Conservation (phyloP, 768 basidiomycete genomes). For the Phylloporus sp. region DNA sequence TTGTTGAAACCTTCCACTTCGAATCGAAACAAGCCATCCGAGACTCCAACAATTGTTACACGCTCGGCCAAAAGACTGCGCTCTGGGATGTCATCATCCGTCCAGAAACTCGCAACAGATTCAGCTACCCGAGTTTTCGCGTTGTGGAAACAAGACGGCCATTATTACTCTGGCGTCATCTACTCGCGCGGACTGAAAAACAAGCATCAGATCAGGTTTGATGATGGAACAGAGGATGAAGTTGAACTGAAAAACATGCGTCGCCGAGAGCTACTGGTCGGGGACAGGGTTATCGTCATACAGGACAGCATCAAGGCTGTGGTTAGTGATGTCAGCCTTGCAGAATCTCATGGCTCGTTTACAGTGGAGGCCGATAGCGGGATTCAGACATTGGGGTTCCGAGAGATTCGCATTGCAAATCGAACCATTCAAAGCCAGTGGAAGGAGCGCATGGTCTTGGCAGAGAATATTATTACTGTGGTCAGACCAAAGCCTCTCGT, state of each 20-base stretch:
- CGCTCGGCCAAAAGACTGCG: slow-evolving; percentile 40
- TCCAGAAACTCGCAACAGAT: slow-evolving; percentile 10
- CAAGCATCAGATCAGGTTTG: slow-evolving; percentile 57
- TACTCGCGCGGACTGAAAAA: slow-evolving; percentile 31
- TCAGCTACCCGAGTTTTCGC: slow-evolving; percentile 63
- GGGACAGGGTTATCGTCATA: slow-evolving; percentile 52
- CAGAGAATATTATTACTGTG: slow-evolving; percentile 41
- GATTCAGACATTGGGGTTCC: slow-evolving; percentile 29
- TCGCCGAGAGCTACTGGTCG: slow-evolving; percentile 42
- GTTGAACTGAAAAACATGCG: slow-evolving; percentile 56
- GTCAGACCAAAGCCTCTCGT: slow-evolving; percentile 34
- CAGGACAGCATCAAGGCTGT: slow-evolving; percentile 28
- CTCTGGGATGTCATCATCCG: slow-evolving; percentile 33
- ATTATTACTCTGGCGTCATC: slow-evolving; percentile 61
- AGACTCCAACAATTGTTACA: slow-evolving; percentile 27
- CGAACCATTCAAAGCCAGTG: slow-evolving; percentile 50
- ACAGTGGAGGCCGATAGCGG: slow-evolving; percentile 40
- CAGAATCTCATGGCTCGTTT: slow-evolving; percentile 31
- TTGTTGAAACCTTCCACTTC: slow-evolving; percentile 23
- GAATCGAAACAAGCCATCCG: slow-evolving; percentile 25
- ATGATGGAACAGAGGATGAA: slow-evolving; percentile 50
- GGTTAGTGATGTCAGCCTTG: slow-evolving; percentile 29
- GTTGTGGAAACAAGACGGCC: slow-evolving; percentile 56
- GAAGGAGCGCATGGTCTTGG: slow-evolving; percentile 47
- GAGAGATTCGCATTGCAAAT: slow-evolving; percentile 47